Percentiles rank a stretch among this genome's conserved stretches.
Conservation (phyloP, 371 early-diverging fungal species). For the Mucor plumbeus region DNA sequence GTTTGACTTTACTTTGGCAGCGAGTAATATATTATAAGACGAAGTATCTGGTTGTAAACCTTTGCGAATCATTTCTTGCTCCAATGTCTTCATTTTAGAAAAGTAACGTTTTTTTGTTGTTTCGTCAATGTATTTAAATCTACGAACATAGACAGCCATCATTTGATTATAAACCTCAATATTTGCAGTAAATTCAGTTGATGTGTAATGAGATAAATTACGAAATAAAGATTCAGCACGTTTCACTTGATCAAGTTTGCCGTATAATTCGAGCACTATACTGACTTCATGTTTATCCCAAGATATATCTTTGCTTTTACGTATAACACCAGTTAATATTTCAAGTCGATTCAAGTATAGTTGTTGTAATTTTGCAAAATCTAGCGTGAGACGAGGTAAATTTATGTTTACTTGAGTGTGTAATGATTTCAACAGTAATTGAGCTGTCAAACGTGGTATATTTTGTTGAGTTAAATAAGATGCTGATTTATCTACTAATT, state of each 20-base stretch:
- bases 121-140: conserved; percentile 28
- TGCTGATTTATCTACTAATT: conserved; percentile 23
- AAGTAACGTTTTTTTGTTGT: conserved; percentile 24
- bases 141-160: conserved; percentile 37
- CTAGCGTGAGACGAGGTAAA: conserved; percentile 13
- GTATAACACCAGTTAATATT: conserved; percentile 22
- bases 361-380: conserved; percentile 20
- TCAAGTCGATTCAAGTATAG: conserved; percentile 32
- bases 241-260: conserved; percentile 29
- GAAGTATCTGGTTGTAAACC: conserved; percentile 26
- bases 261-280: conserved; percentile 35
- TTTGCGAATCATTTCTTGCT: conserved; percentile 28
- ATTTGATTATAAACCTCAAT: conserved; percentile 35
- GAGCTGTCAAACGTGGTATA: conserved; percentile 26
- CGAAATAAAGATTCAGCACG: conserved; percentile 40
- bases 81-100: conserved; percentile 30
- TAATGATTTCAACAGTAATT: conserved; percentile 28
- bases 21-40: conserved; percentile 37
- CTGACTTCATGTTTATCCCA: conserved; percentile 34
- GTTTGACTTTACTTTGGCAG: conserved; percentile 29
- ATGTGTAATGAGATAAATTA: conserved; percentile 27
- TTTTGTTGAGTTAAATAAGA: conserved; percentile 3
- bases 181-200: conserved; percentile 12
- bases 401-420: conserved; percentile 21
- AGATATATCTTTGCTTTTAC: conserved; percentile 2